Percentiles rank a stretch among this genome's conserved stretches.
Conservation (phyloP, 2,329 filamentous ascomycete genomes). For the Exophiala sp. region DNA sequence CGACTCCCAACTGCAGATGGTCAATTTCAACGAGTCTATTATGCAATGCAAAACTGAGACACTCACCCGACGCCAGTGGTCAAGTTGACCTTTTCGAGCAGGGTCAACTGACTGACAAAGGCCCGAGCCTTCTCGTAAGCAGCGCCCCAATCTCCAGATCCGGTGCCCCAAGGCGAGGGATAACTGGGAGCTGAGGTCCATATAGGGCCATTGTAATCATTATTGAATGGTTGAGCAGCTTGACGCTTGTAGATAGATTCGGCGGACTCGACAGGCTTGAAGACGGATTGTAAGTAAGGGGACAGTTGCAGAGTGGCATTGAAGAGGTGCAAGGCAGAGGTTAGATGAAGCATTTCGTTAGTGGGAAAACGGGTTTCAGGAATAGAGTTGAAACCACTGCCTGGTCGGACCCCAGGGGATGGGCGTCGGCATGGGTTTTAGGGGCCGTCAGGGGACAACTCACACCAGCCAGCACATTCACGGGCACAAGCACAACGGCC, state of each 20-base stretch:
- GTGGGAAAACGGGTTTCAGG: background rate
- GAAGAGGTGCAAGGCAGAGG: slow-evolving; percentile 16
- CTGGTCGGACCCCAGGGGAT: background rate
- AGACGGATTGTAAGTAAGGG: slow-evolving; percentile 21
- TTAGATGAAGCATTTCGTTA: slow-evolving; percentile 6
- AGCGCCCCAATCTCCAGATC: slow-evolving; percentile 65
- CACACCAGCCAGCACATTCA: slow-evolving; percentile 13
- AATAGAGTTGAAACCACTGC: background rate
- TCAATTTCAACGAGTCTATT: slow-evolving; percentile 14
- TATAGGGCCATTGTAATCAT: slow-evolving; percentile 27
- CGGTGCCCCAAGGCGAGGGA: slow-evolving; percentile 80
- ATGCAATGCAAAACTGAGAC: background rate
- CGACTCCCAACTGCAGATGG: slow-evolving; percentile 52
- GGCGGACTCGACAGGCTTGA: slow-evolving; percentile 22
- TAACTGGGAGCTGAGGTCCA: slow-evolving; percentile 61
- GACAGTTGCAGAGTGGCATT: slow-evolving; percentile 16
- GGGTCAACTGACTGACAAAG: slow-evolving; percentile 76
- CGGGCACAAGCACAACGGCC: slow-evolving; percentile 9
- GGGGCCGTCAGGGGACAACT: slow-evolving; percentile 6
- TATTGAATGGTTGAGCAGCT: slow-evolving; percentile 22
- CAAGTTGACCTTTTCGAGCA: slow-evolving; percentile 87
- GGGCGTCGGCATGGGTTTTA: background rate
- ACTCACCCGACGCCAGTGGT: slow-evolving; percentile 81
- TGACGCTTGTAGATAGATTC: slow-evolving; percentile 20
- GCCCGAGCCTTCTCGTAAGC: slow-evolving; percentile 69